Percentiles rank a stretch among this genome's conserved stretches.
phyloP scores from a whole-genome alignment of 2,329 filamentous ascomycete species.

The Pseudopyrenochaeta lycopersici region DNA sequence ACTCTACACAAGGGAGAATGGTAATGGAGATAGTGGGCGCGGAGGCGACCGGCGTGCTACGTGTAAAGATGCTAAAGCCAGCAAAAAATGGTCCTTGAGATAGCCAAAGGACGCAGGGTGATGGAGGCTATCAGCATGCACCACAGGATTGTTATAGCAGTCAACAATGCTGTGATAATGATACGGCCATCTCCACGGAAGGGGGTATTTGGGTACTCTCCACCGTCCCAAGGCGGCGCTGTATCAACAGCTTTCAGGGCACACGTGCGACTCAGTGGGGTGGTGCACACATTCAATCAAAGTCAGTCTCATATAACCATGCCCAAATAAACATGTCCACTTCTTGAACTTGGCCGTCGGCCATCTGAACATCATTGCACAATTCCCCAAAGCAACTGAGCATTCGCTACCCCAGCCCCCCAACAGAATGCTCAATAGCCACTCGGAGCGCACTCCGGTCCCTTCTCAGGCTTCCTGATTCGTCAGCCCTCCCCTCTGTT shows the following conservation, averaged over 20 bases:
- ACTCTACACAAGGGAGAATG: not conserved
- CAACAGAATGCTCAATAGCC: not conserved
- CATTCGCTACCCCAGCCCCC: not conserved
- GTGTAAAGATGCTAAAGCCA: not conserved
- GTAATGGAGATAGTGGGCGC: not conserved
- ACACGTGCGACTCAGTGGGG: slow-evolving; percentile 11
- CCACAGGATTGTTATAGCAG: not conserved
- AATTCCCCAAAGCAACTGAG: slow-evolving; percentile 10
- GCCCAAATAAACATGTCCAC: not conserved
- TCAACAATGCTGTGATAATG: not conserved
- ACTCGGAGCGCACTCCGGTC: slow-evolving; percentile 3
- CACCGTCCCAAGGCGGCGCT: not conserved
- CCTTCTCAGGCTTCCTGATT: slow-evolving; percentile 33
- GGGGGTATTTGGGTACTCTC: not conserved
- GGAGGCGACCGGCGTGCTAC: not conserved
- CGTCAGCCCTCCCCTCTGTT: slow-evolving; percentile 22
- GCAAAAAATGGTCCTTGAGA: not conserved
- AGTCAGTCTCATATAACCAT: not conserved
- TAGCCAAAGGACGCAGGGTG: not conserved
- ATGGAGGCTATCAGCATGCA: not conserved
- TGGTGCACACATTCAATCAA: no score
- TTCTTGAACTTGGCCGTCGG: slow-evolving; percentile 21
- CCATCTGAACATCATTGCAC: slow-evolving; percentile 15
- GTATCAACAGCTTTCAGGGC: slow-evolving; percentile 1
- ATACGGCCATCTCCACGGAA: not conserved